These are phyloP conservation scores for Chaetothyriales sp. DNA, from an alignment of 2,329 filamentous ascomycete genomes.

Conservation along the genomic window DNA sequence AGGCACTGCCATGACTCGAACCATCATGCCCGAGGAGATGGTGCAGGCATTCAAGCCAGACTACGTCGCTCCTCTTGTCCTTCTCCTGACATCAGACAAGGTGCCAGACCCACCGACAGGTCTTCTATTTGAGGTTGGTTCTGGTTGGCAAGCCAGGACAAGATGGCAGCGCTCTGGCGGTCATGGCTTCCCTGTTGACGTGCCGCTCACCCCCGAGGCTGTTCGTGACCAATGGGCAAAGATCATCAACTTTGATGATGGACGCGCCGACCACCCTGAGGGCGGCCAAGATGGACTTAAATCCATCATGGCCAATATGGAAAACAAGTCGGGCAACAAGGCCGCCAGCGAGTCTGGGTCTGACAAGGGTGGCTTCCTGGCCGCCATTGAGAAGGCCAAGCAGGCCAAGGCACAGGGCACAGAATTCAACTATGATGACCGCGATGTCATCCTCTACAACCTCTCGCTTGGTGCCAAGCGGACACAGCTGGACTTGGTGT, in stretches of 20 bases:
- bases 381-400: slow-evolving; percentile 62
- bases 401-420: slow-evolving; percentile 56
- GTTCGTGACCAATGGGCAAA: slow-evolving; percentile 60
- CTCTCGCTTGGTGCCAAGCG: slow-evolving; percentile 84
- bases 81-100: slow-evolving; percentile 74
- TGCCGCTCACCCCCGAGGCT: slow-evolving; percentile 67
- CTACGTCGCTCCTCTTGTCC: slow-evolving; percentile 86
- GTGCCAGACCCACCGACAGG: slow-evolving; percentile 71
- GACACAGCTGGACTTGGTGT: slow-evolving; percentile 73
- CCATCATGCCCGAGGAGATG: slow-evolving; percentile 90
- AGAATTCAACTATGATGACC: slow-evolving; percentile 69
- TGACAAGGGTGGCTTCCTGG: slow-evolving; percentile 43
- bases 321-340: slow-evolving; percentile 52
- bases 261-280: slow-evolving; percentile 71
- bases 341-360: slow-evolving; percentile 29
- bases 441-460: slow-evolving; percentile 89
- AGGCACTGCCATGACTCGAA: slow-evolving; percentile 85
- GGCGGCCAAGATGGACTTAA: slow-evolving; percentile 61
- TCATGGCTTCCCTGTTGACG: slow-evolving; percentile 78
- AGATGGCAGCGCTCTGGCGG: slow-evolving; percentile 89
- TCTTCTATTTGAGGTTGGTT: slow-evolving; percentile 83
- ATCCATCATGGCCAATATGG: slow-evolving; percentile 72
- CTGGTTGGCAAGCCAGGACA: slow-evolving; percentile 80
- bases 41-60: slow-evolving; percentile 99
- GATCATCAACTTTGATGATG: slow-evolving; percentile 77